Conservation (phyloP, 2,329 filamentous ascomycete species). For the Diplodia corticola region DNA sequence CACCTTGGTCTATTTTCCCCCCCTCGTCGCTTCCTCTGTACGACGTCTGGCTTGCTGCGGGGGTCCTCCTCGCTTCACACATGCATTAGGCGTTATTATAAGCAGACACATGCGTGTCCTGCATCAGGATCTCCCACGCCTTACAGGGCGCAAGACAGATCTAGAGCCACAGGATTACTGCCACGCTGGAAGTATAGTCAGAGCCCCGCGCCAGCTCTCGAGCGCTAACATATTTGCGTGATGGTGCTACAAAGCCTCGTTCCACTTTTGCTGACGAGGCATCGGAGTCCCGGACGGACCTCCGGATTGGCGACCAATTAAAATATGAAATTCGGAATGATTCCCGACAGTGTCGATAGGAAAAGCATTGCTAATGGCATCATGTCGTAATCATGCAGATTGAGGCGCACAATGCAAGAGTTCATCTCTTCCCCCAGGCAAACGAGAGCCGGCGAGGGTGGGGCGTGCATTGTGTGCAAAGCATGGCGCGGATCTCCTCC, state of each 20-base stretch:
- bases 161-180: not conserved
- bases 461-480: no score
- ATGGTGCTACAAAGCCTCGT: not conserved
- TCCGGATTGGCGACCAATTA: not conserved
- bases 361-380: not conserved
- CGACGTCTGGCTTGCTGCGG: not conserved
- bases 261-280: not conserved
- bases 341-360: not conserved
- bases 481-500: not conserved
- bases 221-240: not conserved
- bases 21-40: not conserved
- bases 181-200: not conserved
- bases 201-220: not conserved
- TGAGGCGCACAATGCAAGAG: not conserved
- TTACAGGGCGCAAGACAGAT: not conserved
- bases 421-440: not conserved
- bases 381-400: not conserved
- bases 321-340: not conserved
- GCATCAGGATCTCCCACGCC: not conserved
- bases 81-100: not conserved
- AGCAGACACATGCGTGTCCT: not conserved
- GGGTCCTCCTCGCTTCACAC: not conserved
- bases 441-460: not conserved
- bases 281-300: not conserved
- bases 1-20: not conserved